Percentiles rank a stretch among this genome's conserved stretches.
Conservation (phyloP, 129 eudicot species). For the Mikania micrantha region DNA sequence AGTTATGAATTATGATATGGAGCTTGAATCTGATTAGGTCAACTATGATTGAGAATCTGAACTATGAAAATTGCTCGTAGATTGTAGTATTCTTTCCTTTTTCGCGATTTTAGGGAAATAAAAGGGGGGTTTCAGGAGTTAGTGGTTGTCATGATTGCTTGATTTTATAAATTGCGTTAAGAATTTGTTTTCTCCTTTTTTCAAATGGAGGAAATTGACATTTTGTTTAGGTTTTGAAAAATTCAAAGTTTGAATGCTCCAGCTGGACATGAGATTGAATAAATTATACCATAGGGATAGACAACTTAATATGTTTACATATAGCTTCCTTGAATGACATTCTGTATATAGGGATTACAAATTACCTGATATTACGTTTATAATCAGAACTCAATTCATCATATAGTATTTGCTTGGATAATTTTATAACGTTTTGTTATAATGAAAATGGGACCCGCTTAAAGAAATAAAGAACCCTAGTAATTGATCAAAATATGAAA, state of each 20-base stretch:
- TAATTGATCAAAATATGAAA: not conserved
- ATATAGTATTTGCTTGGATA: slow-evolving; percentile 2
- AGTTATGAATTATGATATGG: not conserved
- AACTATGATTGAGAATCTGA: not conserved
- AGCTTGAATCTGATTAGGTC: not conserved
- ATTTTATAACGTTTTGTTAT: not conserved
- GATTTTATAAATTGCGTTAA: not conserved
- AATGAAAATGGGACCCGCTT: not conserved
- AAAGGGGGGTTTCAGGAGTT: not conserved
- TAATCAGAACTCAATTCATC: not conserved
- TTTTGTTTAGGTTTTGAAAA: slow-evolving; percentile 11
- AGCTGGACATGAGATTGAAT: slow-evolving; percentile 28
- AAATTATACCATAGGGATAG: not conserved
- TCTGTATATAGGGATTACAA: not conserved
- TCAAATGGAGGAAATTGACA: slow-evolving; percentile 12
- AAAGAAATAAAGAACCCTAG: not conserved
- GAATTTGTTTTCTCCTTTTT: not conserved
- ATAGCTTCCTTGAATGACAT: slow-evolving; percentile 16
- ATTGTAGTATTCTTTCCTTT: not conserved
- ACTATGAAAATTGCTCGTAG: not conserved
- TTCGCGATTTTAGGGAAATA: not conserved
- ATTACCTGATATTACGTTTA: not conserved
- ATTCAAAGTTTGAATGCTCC: slow-evolving; percentile 14
- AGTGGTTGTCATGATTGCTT: slow-evolving; percentile 24
- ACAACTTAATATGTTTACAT: not conserved